These are phyloP conservation scores for Thinopyrum elongatum DNA, from an alignment of 176 grass and related monocot species.

Conservation along the genomic window DNA sequence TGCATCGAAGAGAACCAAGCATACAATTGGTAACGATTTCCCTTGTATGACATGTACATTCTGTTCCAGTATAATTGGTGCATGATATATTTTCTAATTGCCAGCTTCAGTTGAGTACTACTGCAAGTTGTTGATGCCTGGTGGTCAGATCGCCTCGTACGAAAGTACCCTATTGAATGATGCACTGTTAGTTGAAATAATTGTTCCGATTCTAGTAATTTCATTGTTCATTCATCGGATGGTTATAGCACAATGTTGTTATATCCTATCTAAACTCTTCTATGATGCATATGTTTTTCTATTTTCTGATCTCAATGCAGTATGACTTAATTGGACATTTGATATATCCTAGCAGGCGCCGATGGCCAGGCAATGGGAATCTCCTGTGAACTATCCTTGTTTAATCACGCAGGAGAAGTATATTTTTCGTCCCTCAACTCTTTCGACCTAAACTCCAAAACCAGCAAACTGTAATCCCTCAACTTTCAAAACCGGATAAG, in stretches of 20 bases:
- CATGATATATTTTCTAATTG: background rate
- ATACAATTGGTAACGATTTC: conserved; percentile 52
- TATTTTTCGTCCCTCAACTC: no score
- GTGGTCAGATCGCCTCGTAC: background rate
- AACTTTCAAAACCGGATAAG: no score
- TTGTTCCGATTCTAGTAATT: no score
- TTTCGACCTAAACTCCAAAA: no score
- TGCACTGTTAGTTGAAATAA: no score
- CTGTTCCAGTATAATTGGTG: conserved; percentile 19
- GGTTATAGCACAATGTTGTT: background rate
- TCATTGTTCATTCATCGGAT: background rate
- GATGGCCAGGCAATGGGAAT: background rate
- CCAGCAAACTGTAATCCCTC: no score
- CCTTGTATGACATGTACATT: conserved; percentile 15
- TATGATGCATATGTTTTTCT: background rate
- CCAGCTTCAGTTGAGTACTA: conserved; percentile 13
- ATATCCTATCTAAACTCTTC: background rate
- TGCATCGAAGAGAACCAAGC: conserved; percentile 87
- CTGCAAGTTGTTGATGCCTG: background rate
- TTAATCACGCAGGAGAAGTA: background rate
- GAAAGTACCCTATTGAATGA: no score
- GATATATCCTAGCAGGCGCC: background rate
- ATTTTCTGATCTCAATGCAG: conserved; percentile 20
- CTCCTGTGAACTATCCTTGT: background rate
- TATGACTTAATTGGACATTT: conserved; percentile 2